These are phyloP conservation scores for Areca catechu DNA, from an alignment of 176 grass and related monocot species.

Conservation along the genomic window DNA sequence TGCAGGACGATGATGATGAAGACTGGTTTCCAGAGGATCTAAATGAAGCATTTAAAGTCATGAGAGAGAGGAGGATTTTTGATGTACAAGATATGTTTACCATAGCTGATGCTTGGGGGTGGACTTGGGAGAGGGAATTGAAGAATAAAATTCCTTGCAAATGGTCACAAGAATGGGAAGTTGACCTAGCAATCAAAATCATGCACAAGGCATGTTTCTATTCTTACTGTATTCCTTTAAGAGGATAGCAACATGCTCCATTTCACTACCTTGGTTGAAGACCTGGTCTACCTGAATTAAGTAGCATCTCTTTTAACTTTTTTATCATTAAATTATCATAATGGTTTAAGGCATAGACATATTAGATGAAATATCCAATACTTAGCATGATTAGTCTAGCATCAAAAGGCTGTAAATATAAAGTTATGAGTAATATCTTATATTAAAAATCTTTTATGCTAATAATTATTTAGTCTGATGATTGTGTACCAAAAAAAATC, in stretches of 20 bases:
- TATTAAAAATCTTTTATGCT: too few relatives aligned
- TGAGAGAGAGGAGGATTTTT: slow-evolving; percentile 68
- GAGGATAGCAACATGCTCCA: neutral
- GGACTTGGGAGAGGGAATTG: slow-evolving; percentile 90
- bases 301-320: too few relatives aligned
- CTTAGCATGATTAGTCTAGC: too few relatives aligned
- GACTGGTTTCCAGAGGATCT: slow-evolving; percentile 89
- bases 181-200: slow-evolving; percentile 89
- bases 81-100: slow-evolving; percentile 83
- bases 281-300: too few relatives aligned
- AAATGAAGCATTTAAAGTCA: slow-evolving; percentile 81
- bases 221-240: slow-evolving; percentile 6
- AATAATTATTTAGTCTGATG: too few relatives aligned
- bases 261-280: too few relatives aligned
- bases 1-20: slow-evolving; percentile 77
- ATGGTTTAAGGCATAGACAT: too few relatives aligned
- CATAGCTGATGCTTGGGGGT: slow-evolving; percentile 88
- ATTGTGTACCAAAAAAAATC: too few relatives aligned
- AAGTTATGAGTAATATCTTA: too few relatives aligned
- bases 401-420: too few relatives aligned
- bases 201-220: slow-evolving; percentile 62
- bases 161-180: slow-evolving; percentile 99
- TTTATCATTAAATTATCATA: too few relatives aligned
- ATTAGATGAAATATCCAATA: too few relatives aligned
- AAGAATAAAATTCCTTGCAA: slow-evolving; percentile 77